phyloP scores from a whole-genome alignment of 225 moss, liverwort and hornwort species.

The Rhytidiadelphus loreus region DNA sequence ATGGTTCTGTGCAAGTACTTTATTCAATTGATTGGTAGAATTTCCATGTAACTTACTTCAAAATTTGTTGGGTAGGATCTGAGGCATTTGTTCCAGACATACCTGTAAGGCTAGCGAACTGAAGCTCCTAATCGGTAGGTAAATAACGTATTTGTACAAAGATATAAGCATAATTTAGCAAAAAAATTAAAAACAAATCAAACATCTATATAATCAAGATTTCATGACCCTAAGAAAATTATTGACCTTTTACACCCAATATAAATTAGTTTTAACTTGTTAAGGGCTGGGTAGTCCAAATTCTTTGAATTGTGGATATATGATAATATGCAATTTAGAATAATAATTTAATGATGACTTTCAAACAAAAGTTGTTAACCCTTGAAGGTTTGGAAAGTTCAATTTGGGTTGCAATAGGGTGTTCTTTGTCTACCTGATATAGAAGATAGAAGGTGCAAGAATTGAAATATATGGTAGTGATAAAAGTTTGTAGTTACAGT shows the following conservation, averaged over 20 bases:
- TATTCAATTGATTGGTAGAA: background rate
- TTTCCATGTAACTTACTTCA: background rate
- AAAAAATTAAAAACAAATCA: background rate
- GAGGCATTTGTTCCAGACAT: background rate
- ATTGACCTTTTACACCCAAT: background rate
- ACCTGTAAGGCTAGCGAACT: background rate
- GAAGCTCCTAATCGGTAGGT: background rate
- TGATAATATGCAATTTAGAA: background rate
- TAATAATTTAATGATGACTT: background rate
- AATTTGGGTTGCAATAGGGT: background rate
- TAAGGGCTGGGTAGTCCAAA: rapidly evolving
- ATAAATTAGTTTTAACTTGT: background rate
- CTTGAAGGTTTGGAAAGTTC: rapidly evolving
- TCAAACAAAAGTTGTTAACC: background rate
- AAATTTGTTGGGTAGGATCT: background rate
- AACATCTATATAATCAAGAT: background rate
- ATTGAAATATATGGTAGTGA: background rate
- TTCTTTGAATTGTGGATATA: rapidly evolving
- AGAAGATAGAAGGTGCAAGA: background rate
- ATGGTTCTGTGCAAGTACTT: background rate
- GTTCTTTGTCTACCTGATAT: too few relatives aligned
- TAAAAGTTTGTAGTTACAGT: rapidly evolving
- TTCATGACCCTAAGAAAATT: background rate
- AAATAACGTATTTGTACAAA: background rate
- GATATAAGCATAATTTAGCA: too few relatives aligned